phyloP scores from a whole-genome alignment of 257 asterid genomes.

The Ajuga chamaepitys region DNA sequence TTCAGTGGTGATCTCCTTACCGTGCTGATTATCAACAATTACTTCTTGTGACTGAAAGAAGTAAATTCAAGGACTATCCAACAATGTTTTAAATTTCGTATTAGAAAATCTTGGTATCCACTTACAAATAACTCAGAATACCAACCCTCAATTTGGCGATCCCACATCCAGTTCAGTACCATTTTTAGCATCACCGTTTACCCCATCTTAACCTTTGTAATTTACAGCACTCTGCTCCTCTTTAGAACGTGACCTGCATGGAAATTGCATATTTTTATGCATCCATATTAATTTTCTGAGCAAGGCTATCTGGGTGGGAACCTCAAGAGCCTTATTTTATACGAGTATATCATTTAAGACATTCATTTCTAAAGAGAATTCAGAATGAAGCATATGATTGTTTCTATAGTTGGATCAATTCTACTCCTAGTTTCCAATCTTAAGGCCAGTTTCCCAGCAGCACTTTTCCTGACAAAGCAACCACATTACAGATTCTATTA shows the following conservation, averaged over 20 bases:
- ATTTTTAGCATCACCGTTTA: neutral
- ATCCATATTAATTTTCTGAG: neutral
- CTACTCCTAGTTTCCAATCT: constrained; percentile 1
- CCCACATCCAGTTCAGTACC: neutral
- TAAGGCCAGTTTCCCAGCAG: neutral
- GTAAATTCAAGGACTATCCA: neutral
- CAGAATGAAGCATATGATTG: neutral
- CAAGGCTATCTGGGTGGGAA: neutral
- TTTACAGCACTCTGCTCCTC: neutral
- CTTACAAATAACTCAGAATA: neutral
- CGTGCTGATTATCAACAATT: neutral
- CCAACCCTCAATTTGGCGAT: neutral
- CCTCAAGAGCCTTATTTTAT: neutral
- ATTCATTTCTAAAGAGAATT: neutral
- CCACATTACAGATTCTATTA: neutral
- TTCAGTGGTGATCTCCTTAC: neutral
- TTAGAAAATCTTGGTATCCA: neutral
- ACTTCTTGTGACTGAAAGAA: neutral
- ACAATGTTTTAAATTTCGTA: neutral
- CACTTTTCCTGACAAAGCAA: neutral
- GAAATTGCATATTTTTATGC: too few species aligned
- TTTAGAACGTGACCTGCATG: too few species aligned
- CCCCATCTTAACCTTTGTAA: neutral
- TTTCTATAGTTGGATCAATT: neutral
- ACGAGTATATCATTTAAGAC: neutral